Evolutionary conservation across 2,329 filamentous ascomycete species (phyloP).

Genomic region (Boeremia exigua): DNA sequence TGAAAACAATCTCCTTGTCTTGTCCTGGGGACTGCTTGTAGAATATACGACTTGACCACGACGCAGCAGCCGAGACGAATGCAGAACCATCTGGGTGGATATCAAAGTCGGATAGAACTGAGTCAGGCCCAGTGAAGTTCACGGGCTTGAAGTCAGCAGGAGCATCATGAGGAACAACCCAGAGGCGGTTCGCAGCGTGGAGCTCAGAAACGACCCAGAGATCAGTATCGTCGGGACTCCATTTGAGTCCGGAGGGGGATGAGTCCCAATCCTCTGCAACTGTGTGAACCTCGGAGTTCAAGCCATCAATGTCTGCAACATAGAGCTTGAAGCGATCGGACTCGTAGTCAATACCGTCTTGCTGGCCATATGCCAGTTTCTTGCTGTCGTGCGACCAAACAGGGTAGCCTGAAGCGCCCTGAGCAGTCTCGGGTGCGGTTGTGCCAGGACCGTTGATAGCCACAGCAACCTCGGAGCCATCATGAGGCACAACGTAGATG

Average conservation of each 20-base stretch:
- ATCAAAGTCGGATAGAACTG: conserved; percentile 53
- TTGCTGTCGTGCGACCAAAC: conserved; percentile 76
- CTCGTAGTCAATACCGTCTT: conserved; percentile 71
- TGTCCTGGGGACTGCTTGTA: conserved; percentile 36
- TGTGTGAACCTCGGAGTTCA: conserved; percentile 31
- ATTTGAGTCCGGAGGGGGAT: conserved; percentile 34
- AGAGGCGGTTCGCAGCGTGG: conserved; percentile 51
- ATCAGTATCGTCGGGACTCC: conserved; percentile 39
- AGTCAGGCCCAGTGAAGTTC: conserved; percentile 54
- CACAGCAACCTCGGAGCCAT: conserved; percentile 58
- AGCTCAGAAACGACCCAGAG: conserved; percentile 44
- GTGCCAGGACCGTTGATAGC: conserved; percentile 42
- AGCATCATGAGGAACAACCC: conserved; percentile 67
- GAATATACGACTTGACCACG: conserved; percentile 44
- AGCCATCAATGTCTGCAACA: conserved; percentile 41
- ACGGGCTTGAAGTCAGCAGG: conserved; percentile 53
- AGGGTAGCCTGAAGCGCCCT: conserved; percentile 72
- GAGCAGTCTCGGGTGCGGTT: conserved; percentile 42
- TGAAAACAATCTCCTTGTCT: conserved; percentile 55
- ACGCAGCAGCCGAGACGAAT: conserved; percentile 39
- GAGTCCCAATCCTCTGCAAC: conserved; percentile 46
- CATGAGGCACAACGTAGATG: conserved; percentile 75
- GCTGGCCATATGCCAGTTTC: conserved; percentile 78
- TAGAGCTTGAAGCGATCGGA: conserved; percentile 70
- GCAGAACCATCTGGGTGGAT: conserved; percentile 65